These are phyloP conservation scores for Penicillium frequentans DNA, from an alignment of 2,329 filamentous ascomycete species.

Conservation along the genomic window DNA sequence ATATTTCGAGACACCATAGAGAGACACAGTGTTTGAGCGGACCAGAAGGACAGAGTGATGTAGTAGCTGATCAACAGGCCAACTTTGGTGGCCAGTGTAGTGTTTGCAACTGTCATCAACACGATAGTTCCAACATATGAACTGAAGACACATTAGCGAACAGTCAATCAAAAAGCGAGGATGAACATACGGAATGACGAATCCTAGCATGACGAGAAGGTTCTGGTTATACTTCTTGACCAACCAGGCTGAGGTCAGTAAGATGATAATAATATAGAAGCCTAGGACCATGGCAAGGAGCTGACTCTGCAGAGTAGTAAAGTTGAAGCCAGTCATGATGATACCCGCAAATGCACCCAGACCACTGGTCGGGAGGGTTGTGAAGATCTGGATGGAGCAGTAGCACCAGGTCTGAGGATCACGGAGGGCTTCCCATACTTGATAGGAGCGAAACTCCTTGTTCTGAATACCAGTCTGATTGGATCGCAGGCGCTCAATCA, in stretches of 20 bases:
- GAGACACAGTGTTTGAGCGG: slow-evolving; percentile 66
- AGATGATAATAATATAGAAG: slow-evolving; percentile 69
- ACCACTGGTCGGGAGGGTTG: slow-evolving; percentile 71
- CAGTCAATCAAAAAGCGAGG: background rate
- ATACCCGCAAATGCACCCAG: slow-evolving; percentile 73
- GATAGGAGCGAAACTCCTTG: slow-evolving; percentile 53
- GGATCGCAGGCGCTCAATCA: slow-evolving; percentile 60
- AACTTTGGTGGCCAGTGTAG: slow-evolving; percentile 58
- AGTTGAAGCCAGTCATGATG: slow-evolving; percentile 70
- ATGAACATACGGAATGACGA: slow-evolving; percentile 61
- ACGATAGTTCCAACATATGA: slow-evolving; percentile 44
- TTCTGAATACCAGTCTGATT: slow-evolving; percentile 65
- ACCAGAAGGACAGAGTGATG: slow-evolving; percentile 76
- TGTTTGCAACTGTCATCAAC: slow-evolving; percentile 66
- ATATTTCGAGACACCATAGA: slow-evolving; percentile 69
- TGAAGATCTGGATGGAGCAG: slow-evolving; percentile 62
- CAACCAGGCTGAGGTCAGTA: slow-evolving; percentile 66
- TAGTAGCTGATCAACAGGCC: slow-evolving; percentile 74
- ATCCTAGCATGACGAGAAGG: slow-evolving; percentile 64
- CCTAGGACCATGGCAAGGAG: slow-evolving; percentile 72
- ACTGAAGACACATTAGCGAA: background rate
- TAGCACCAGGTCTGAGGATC: slow-evolving; percentile 63
- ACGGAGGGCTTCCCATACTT: slow-evolving; percentile 57
- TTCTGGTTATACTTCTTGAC: slow-evolving; percentile 71
- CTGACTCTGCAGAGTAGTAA: slow-evolving; percentile 66